A percentile compares a stretch with the other conserved stretches of the same genome.
phyloP scores from a whole-genome alignment of 2,329 filamentous ascomycete genomes.

The Pseudofabraea citricarpa region DNA sequence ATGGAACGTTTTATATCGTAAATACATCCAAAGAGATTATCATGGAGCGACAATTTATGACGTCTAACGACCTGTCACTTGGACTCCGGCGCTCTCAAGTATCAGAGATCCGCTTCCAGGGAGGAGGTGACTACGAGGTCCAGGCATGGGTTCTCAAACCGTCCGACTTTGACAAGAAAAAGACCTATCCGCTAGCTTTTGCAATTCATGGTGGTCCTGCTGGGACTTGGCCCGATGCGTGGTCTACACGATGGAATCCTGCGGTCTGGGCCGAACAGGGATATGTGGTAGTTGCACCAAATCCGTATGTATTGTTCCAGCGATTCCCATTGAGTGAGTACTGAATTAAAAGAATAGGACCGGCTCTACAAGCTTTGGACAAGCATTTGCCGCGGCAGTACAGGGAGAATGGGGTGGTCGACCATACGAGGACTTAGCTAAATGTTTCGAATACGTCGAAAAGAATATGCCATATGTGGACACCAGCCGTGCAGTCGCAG shows the following conservation, averaged over 20 bases:
- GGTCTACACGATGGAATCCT: constrained; percentile 80
- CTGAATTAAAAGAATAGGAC: constrained; percentile 35
- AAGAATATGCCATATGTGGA: constrained; percentile 62
- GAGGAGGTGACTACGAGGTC: constrained; percentile 53
- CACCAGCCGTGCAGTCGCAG: constrained; percentile 59
- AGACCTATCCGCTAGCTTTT: constrained; percentile 72
- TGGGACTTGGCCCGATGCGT: constrained; percentile 68
- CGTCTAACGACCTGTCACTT: background rate
- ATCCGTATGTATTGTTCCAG: constrained; percentile 41
- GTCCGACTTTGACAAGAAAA: constrained; percentile 54
- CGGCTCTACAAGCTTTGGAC: constrained; percentile 74
- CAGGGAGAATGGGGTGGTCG: constrained; percentile 40
- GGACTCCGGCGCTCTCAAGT: constrained; percentile 40
- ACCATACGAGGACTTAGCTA: constrained; percentile 76
- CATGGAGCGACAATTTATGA: background rate
- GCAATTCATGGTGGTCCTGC: constrained; percentile 81
- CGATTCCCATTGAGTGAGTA: background rate
- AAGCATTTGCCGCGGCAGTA: constrained; percentile 57
- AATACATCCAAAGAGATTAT: background rate
- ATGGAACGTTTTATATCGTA: background rate
- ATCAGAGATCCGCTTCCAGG: constrained; percentile 62
- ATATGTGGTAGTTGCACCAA: constrained; percentile 73
- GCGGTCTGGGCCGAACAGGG: constrained; percentile 82
- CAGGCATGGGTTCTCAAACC: constrained; percentile 56
- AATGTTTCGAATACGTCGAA: constrained; percentile 68